These are phyloP conservation scores for Quercus variabilis DNA, from an alignment of 306 rosid species.

Conservation along the genomic window DNA sequence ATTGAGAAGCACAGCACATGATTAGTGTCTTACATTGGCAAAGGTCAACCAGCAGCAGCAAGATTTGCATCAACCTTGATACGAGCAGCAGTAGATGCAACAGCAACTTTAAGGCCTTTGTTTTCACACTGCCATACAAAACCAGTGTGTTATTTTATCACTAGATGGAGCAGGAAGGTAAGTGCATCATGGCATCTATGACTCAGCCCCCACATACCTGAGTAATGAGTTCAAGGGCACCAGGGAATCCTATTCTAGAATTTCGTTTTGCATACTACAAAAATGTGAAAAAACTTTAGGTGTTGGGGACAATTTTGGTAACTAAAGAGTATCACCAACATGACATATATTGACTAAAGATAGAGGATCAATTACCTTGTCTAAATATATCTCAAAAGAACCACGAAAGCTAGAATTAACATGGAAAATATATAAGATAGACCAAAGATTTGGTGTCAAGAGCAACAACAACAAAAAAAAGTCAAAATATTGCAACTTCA, in stretches of 20 bases:
- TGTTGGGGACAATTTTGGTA: background rate
- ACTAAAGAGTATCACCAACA: background rate
- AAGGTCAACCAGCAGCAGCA: constrained; percentile 79
- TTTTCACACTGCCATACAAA: constrained; percentile 61
- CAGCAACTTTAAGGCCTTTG: constrained; percentile 96
- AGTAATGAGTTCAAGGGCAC: constrained; percentile 86
- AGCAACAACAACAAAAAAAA: background rate
- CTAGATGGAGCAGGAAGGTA: constrained; percentile 22
- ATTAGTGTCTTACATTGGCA: constrained; percentile 63
- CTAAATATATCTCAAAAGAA: constrained; percentile 85
- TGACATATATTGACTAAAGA: background rate
- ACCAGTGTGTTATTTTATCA: constrained; percentile 19
- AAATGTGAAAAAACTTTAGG: constrained; percentile 23
- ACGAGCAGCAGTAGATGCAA: constrained; percentile 97
- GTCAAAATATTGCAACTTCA: background rate
- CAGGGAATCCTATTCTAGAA: constrained; percentile 94
- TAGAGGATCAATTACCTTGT: constrained; percentile 48
- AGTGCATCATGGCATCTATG: constrained; percentile 13
- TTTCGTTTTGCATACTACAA: constrained; percentile 89
- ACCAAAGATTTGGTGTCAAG: background rate
- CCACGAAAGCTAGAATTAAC: constrained; percentile 4
- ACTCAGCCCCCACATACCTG: constrained; percentile 46
- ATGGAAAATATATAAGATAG: background rate
- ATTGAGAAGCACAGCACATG: constrained; percentile 6
- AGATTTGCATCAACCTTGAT: constrained; percentile 96